These are phyloP conservation scores for Xylaria multiplex DNA, from an alignment of 2,329 filamentous ascomycete genomes.

Conservation along the genomic window DNA sequence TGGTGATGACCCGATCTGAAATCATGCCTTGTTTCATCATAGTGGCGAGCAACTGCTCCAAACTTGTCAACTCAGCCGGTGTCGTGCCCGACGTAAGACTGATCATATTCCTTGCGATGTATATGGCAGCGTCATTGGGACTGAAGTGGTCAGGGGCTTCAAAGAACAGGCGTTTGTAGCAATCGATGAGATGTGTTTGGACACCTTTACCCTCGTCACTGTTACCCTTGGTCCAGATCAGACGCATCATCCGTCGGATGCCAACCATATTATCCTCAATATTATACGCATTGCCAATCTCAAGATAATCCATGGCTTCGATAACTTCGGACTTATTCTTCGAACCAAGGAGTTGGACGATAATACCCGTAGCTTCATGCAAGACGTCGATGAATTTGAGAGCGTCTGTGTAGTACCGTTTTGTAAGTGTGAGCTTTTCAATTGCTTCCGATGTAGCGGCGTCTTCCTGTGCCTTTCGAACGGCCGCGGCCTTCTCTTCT, in stretches of 20 bases:
- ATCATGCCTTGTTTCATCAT: conserved; percentile 97
- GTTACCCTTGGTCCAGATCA: conserved; percentile 99
- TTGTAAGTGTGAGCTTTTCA: conserved; percentile 85
- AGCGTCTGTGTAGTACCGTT: conserved; percentile 92
- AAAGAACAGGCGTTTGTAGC: conserved; percentile 95
- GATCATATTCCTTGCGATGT: conserved; percentile 98
- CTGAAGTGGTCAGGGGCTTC: conserved; percentile 90
- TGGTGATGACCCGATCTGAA: conserved; percentile 84
- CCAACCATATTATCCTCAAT: conserved; percentile 92
- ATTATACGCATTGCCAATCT: conserved; percentile 94
- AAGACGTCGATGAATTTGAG: conserved; percentile 93
- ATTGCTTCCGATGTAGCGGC: conserved; percentile 90
- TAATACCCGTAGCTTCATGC: conserved; percentile 80
- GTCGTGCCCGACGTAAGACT: conserved; percentile 96
- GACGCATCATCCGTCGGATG: conserved; percentile 91
- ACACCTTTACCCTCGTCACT: conserved; percentile 99
- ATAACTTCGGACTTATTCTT: conserved; percentile 99
- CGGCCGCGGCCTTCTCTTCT: conserved; percentile 76
- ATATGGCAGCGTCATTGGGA: conserved; percentile 90
- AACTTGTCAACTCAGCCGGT: conserved; percentile 90
- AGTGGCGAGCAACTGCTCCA: conserved; percentile 92
- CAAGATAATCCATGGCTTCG: conserved; percentile 98
- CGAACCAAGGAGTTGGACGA: conserved; percentile 89
- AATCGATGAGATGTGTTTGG: conserved; percentile 95
- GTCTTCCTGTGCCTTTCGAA: conserved; percentile 85